Evolutionary conservation across 148 eudicot species (phyloP).

Genomic region (Arbutus unedo): DNA sequence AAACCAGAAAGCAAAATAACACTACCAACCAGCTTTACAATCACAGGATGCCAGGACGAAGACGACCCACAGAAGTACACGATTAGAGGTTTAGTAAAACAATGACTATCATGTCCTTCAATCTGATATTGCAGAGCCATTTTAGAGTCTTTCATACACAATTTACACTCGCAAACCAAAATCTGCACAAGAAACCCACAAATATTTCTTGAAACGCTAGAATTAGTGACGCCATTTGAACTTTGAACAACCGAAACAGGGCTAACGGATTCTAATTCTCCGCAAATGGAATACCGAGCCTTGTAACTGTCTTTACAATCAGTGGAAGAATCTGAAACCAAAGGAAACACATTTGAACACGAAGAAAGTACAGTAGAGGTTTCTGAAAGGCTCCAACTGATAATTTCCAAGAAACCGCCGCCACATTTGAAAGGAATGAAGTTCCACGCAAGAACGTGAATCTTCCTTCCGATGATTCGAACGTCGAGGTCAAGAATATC

Average conservation of each 20-base stretch:
- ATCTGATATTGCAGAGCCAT: slow-evolving; percentile 7
- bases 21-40: slow-evolving; percentile 48
- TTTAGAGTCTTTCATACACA: slow-evolving; percentile 31
- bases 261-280: slow-evolving; percentile 58
- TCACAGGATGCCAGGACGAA: slow-evolving; percentile 59
- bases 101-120: slow-evolving; percentile 25
- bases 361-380: slow-evolving; percentile 2
- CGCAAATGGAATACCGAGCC: slow-evolving; percentile 34
- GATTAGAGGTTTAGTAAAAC: slow-evolving; percentile 28
- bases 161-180: slow-evolving; percentile 49
- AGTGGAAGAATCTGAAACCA: slow-evolving; percentile 19
- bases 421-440: slow-evolving; percentile 55
- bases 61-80: slow-evolving; percentile 61
- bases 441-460: slow-evolving; percentile 66
- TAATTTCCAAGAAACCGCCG: slow-evolving; percentile 67
- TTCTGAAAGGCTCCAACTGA: slow-evolving; percentile 45
- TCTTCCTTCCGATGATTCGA: slow-evolving; percentile 38
- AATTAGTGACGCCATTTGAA: slow-evolving; percentile 20
- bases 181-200: slow-evolving; percentile 60
- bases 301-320: slow-evolving; percentile 25
- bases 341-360: slow-evolving; percentile 24
- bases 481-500: slow-evolving; percentile 58
- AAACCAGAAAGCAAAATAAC: slow-evolving; percentile 42
- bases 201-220: slow-evolving; percentile 20
- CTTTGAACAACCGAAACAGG: slow-evolving; percentile 60